Percentiles rank a stretch among this genome's conserved stretches.
Evolutionary conservation across 768 basidiomycete genomes (phyloP).

Genomic region (Kwoniella europaea): DNA sequence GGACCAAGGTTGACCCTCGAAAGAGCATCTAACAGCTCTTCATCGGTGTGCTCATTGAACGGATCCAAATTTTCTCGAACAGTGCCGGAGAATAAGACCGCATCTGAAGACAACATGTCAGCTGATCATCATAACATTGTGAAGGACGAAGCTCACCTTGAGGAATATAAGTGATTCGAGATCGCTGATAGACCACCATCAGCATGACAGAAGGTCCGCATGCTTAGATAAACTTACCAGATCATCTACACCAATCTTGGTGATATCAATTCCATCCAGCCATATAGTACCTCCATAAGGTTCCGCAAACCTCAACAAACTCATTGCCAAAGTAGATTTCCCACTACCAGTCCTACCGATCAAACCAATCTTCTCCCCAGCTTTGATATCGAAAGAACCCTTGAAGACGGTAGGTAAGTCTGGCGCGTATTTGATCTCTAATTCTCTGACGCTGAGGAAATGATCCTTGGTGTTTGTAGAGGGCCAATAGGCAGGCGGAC

Average conservation of each 20-base stretch:
- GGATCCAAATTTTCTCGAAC: slow-evolving; percentile 60
- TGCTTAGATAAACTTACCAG: slow-evolving; percentile 62
- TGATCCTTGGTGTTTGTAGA: slow-evolving; percentile 67
- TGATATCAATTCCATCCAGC: slow-evolving; percentile 87
- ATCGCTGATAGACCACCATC: slow-evolving; percentile 36
- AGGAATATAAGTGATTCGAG: slow-evolving; percentile 59
- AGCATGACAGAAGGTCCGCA: not conserved
- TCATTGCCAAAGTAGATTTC: slow-evolving; percentile 74
- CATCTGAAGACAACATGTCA: slow-evolving; percentile 11
- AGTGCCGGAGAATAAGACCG: slow-evolving; percentile 73
- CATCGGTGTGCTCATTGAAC: slow-evolving; percentile 73
- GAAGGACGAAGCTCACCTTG: slow-evolving; percentile 51
- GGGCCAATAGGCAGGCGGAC: slow-evolving; percentile 92
- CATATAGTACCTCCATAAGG: slow-evolving; percentile 74
- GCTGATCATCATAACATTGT: not conserved
- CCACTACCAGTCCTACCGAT: slow-evolving; percentile 73
- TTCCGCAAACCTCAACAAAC: slow-evolving; percentile 81
- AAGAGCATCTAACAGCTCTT: slow-evolving; percentile 78
- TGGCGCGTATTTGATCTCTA: slow-evolving; percentile 80
- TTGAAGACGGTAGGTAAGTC: slow-evolving; percentile 82
- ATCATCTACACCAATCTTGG: slow-evolving; percentile 81
- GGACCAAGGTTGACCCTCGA: slow-evolving; percentile 76
- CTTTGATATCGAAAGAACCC: slow-evolving; percentile 72
- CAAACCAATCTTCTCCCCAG: slow-evolving; percentile 76
- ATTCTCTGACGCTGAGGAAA: slow-evolving; percentile 72